phyloP scores from a whole-genome alignment of 352 stramenopile genomes.

The Phytophthora litchii region DNA sequence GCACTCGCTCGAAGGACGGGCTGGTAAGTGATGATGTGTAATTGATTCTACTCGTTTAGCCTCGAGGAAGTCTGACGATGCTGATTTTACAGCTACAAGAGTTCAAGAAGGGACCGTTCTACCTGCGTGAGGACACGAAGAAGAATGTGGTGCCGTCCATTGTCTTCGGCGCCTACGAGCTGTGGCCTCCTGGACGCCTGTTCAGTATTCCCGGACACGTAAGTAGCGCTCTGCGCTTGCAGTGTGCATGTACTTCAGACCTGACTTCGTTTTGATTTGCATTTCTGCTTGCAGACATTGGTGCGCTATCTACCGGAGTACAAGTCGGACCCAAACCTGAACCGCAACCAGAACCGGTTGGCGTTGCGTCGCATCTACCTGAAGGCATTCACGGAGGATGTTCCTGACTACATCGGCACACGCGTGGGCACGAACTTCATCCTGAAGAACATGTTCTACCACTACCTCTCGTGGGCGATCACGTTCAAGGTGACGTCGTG shows the following conservation, averaged over 20 bases:
- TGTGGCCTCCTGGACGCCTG: conserved; percentile 77
- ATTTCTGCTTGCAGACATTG: conserved; percentile 48
- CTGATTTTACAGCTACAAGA: conserved; percentile 64
- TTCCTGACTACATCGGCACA: conserved; percentile 69
- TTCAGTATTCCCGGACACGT: conserved; percentile 78
- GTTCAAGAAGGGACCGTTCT: conserved; percentile 90
- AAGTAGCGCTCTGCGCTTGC: conserved; percentile 10
- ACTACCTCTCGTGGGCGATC: conserved; percentile 76
- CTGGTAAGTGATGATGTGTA: conserved; percentile 35
- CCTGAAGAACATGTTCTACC: conserved; percentile 62
- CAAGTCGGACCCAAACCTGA: conserved; percentile 65
- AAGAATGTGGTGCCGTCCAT: conserved; percentile 82
- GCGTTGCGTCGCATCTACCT: conserved; percentile 83
- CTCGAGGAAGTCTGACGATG: background rate
- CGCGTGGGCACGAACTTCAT: conserved; percentile 57
- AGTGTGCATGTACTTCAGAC: conserved; percentile 37
- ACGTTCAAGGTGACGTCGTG: conserved; percentile 68
- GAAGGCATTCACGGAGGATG: conserved; percentile 70
- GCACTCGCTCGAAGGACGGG: conserved; percentile 83
- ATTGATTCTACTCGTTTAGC: background rate
- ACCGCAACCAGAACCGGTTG: conserved; percentile 82
- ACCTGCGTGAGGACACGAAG: conserved; percentile 81
- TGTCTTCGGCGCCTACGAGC: conserved; percentile 82
- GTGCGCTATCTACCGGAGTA: conserved; percentile 82
- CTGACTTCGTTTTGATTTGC: background rate